Conservation (phyloP, 2,329 filamentous ascomycete species). For the Phyllosticta capitalensis region DNA sequence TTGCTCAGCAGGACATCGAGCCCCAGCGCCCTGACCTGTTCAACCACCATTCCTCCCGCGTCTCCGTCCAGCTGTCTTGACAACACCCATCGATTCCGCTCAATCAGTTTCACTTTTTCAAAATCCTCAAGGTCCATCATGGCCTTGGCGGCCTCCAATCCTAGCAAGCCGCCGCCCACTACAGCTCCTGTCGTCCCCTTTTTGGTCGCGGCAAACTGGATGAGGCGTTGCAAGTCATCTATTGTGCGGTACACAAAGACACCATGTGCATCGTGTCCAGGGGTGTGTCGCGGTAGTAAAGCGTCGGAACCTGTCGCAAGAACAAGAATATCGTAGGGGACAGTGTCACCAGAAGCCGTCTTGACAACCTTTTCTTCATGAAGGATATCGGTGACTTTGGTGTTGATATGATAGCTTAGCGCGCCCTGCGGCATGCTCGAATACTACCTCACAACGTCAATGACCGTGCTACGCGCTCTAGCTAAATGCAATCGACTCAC, state of each 20-base stretch:
- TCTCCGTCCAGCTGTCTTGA: constrained; percentile 74
- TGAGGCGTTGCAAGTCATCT: constrained; percentile 67
- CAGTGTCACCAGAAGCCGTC: constrained; percentile 58
- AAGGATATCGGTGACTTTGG: constrained; percentile 59
- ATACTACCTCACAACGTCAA: constrained; percentile 43
- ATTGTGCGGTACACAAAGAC: constrained; percentile 88
- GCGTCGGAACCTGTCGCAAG: constrained; percentile 83
- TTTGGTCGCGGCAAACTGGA: constrained; percentile 57
- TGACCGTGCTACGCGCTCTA: constrained; percentile 9
- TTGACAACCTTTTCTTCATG: constrained; percentile 55
- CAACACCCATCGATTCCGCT: constrained; percentile 74
- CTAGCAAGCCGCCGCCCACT: constrained; percentile 75
- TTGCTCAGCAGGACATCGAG: constrained; percentile 73
- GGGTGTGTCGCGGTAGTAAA: constrained; percentile 60
- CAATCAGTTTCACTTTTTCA: constrained; percentile 65
- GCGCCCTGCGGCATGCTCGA: constrained; percentile 55
- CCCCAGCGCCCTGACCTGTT: constrained; percentile 69
- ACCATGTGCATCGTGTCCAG: constrained; percentile 68
- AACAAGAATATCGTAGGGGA: constrained; percentile 72
- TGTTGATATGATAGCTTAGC: constrained; percentile 67
- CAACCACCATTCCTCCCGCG: constrained; percentile 70
- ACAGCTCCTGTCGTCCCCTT: constrained; percentile 64
- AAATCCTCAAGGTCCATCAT: constrained; percentile 79
- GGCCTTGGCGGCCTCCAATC: constrained; percentile 81
- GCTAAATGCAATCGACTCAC: constrained; percentile 34